Conservation (phyloP, 306 rosid species). For the Sindora glabra region DNA sequence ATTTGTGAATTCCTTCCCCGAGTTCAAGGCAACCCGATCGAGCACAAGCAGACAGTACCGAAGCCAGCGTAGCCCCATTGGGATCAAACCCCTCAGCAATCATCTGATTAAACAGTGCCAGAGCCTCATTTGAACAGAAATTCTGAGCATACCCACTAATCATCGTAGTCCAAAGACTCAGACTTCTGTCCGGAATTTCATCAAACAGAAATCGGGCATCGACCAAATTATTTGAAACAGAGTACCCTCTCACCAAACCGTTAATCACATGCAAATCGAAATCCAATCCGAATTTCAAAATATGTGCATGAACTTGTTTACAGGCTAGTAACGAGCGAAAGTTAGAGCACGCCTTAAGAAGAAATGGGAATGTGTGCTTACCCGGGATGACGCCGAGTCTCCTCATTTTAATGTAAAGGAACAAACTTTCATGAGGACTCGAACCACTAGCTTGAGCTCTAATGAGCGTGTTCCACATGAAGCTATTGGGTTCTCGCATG, state of each 20-base stretch:
- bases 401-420: constrained; percentile 29
- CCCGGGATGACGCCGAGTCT: constrained; percentile 22
- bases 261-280: constrained; percentile 26
- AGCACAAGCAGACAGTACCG: constrained; percentile 41
- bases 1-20: constrained; percentile 31
- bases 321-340: constrained; percentile 2
- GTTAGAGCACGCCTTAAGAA: constrained; percentile 30
- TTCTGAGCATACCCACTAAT: constrained; percentile 38
- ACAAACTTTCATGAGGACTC: constrained; percentile 13
- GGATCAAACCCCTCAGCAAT: constrained; percentile 33
- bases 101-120: constrained; percentile 32
- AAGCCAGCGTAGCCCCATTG: constrained; percentile 26
- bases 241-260: constrained; percentile 27
- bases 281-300: constrained; percentile 31
- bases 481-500: constrained; percentile 22
- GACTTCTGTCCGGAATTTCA: constrained; percentile 13
- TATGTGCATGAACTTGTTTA: constrained; percentile 32
- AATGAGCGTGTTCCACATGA: constrained; percentile 45
- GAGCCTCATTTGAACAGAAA: constrained; percentile 31
- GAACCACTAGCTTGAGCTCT: constrained; percentile 22
- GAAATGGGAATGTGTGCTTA: constrained; percentile 43
- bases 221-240: constrained; percentile 15
- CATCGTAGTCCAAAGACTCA: constrained; percentile 37
- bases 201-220: constrained; percentile 27
- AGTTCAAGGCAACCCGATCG: constrained; percentile 29